A percentile compares a stretch with the other conserved stretches of the same genome.
Evolutionary conservation across 2,329 filamentous ascomycete species (phyloP).

Genomic region (Parascedosporium putredinis): DNA sequence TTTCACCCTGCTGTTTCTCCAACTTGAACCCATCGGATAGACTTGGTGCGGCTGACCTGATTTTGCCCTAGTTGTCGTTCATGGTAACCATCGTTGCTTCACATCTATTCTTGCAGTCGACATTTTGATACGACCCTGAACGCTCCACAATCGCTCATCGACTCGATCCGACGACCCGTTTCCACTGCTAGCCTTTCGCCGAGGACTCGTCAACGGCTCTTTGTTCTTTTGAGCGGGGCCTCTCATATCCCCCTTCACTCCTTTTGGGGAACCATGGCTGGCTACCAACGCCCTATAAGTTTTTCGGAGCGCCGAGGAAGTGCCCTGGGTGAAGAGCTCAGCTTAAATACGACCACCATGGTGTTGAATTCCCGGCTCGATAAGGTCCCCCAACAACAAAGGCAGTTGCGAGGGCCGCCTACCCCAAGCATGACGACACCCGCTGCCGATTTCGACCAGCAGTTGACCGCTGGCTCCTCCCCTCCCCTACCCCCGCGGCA

Average conservation of each 20-base stretch:
- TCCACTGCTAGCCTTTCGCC: too few relatives aligned
- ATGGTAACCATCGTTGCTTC: too few relatives aligned
- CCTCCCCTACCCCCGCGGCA: conserved; percentile 56
- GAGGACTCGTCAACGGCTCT: too few relatives aligned
- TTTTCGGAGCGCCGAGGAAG: conserved; percentile 53
- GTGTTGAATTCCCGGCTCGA: conserved; percentile 37
- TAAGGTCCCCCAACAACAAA: conserved; percentile 36
- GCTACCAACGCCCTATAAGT: conserved; percentile 41
- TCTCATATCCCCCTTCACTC: not conserved
- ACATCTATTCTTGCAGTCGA: too few relatives aligned
- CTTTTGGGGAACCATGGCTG: conserved; percentile 23
- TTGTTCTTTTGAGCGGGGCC: not conserved
- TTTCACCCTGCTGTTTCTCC: too few relatives aligned
- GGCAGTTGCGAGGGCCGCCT: conserved; percentile 45
- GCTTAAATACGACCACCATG: conserved; percentile 37
- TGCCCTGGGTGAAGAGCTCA: conserved; percentile 45
- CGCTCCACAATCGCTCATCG: not conserved
- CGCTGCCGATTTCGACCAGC: conserved; percentile 51
- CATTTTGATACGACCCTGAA: too few relatives aligned
- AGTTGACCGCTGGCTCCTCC: conserved; percentile 49
- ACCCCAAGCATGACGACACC: conserved; percentile 59
- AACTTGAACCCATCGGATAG: too few relatives aligned
- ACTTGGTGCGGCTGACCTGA: too few relatives aligned
- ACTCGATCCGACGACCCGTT: not conserved
- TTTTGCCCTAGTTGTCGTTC: too few relatives aligned